Conservation (phyloP, 164 flowering plant genomes). For the Magnolia sinica region DNA sequence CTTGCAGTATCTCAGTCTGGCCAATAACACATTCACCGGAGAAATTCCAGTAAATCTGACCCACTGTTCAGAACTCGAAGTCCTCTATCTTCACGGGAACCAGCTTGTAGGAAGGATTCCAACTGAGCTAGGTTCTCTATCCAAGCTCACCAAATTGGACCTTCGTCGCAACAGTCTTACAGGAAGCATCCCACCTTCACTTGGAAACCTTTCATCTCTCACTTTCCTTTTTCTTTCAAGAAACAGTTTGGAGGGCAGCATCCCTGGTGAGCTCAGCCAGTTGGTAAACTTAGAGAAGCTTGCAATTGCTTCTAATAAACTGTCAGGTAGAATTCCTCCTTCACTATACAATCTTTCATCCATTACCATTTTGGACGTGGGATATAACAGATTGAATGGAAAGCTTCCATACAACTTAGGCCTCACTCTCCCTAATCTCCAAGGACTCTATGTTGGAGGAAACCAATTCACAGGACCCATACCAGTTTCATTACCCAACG, state of each 20-base stretch:
- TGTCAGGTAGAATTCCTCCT: too few species aligned
- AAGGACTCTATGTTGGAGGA: too few species aligned
- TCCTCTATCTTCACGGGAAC: conserved; percentile 17
- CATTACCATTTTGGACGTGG: too few species aligned
- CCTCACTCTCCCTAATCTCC: too few species aligned
- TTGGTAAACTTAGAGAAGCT: too few species aligned
- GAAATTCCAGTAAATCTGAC: conserved; percentile 27
- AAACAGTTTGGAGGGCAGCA: background rate
- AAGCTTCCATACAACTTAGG: too few species aligned
- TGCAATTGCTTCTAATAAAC: too few species aligned
- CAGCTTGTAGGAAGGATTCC: background rate
- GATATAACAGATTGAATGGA: too few species aligned
- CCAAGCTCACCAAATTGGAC: background rate
- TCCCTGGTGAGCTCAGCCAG: too few species aligned
- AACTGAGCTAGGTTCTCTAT: background rate
- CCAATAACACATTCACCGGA: conserved; percentile 34
- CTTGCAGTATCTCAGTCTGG: conserved; percentile 24
- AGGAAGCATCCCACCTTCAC: background rate
- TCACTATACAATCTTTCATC: too few species aligned
- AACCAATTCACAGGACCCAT: too few species aligned
- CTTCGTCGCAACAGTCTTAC: background rate
- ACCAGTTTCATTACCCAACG: too few species aligned
- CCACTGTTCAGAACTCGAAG: conserved; percentile 15
- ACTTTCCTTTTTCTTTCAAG: background rate
- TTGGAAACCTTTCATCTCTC: conserved; percentile 1